Percentiles rank a stretch among this genome's conserved stretches.
phyloP scores from a whole-genome alignment of 352 stramenopile species.

The Albugo candida region DNA sequence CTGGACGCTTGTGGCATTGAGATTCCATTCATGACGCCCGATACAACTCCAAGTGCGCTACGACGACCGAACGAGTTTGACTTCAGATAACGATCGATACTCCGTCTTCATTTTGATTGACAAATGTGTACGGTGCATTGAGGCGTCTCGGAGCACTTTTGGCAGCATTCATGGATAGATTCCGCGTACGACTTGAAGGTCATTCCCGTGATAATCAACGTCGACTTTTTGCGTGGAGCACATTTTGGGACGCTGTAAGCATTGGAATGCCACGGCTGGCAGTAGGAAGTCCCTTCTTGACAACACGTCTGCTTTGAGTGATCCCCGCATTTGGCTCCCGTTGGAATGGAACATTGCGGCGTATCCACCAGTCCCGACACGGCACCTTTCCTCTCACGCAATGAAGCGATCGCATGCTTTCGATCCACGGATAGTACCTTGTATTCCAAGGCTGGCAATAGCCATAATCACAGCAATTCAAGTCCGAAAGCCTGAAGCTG shows the following conservation, averaged over 20 bases:
- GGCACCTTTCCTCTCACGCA: too few relatives aligned
- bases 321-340: background rate
- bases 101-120: conserved; percentile 17
- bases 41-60: conserved; percentile 6
- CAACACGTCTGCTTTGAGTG: background rate
- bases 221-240: conserved; percentile 19
- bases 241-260: conserved; percentile 11
- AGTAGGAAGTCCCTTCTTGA: conserved; percentile 8
- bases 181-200: conserved; percentile 17
- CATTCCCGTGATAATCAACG: conserved; percentile 27
- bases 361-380: background rate
- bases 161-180: conserved; percentile 20
- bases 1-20: background rate
- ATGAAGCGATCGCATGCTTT: background rate
- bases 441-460: background rate
- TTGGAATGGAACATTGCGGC: background rate
- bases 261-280: conserved; percentile 26
- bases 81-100: conserved; percentile 20
- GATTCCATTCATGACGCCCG: background rate
- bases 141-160: conserved; percentile 17
- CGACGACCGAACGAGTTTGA: conserved; percentile 2
- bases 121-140: conserved; percentile 30
- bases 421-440: background rate
- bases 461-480: conserved; percentile 9
- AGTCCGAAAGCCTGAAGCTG: too few relatives aligned